Evolutionary conservation across 257 asterid genomes (phyloP), one percentile per base, ranked within the genome.

Genomic region (Nicotiana undulata): DNA sequence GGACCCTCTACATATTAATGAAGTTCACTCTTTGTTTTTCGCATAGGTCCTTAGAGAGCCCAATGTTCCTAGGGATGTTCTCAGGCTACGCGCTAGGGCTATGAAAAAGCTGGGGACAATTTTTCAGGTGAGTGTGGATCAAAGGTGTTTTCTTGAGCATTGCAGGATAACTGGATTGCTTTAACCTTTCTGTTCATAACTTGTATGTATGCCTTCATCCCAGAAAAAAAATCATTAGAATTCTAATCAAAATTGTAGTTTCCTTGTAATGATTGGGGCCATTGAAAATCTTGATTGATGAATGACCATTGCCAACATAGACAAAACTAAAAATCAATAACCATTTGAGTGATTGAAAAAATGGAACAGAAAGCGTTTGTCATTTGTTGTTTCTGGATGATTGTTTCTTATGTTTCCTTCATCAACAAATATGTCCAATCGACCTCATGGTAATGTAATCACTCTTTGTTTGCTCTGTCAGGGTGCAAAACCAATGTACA

Each of bases 41-140:
- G 56, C 17, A 79, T 89, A 94, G 98, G 98, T 92, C 79, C 93
- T 92, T 68, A 90, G 68, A 86, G 97, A 94, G 83, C 89, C 92
- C 20, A 81, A 84, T 80, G 93, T 75, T 77, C 83, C 97, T 29
- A 92, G 84, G 89, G 98, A 92, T 72, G 82, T 83, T 58, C 91
- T 91, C 81, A 86, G 89, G 86, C 53, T 85, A 84, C 89, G 97
- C 56, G 95, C 98, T 9, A 87, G 55, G 75, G 98, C 93, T 26
- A 84, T 94, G 90, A 91, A 81, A 84, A 91, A 86, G 81, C 89
- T 94, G 63, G 98, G 98, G 51, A 79, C 89, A 79, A 91, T 91
- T 81, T 94, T 94, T 77, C 95, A 89, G 79, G 98, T 92, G 85
- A 83, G 89, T 84, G 34, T 20, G 49, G 59, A 72, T 24, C 20